These are phyloP conservation scores for Quillaja saponaria DNA, from an alignment of 306 rosid species.

Conservation along the genomic window DNA sequence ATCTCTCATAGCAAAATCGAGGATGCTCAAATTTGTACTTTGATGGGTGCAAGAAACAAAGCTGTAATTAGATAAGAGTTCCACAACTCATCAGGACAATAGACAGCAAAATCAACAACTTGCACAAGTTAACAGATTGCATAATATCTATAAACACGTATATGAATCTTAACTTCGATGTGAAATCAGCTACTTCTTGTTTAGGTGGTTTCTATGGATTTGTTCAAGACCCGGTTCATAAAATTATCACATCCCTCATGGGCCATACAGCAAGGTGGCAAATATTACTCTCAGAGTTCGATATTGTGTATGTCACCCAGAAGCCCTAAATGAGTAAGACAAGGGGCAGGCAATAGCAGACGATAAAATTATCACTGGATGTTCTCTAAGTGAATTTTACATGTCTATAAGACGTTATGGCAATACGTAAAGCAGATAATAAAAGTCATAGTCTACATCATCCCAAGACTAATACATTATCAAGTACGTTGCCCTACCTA, in stretches of 20 bases:
- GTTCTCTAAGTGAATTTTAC: constrained; percentile 5
- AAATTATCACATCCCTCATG: background rate
- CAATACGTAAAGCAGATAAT: constrained; percentile 16
- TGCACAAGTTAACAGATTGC: background rate
- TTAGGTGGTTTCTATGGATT: constrained; percentile 6
- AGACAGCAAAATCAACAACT: constrained; percentile 16
- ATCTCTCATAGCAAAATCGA: constrained; percentile 87
- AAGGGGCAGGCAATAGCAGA: no score
- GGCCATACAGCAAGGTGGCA: no score
- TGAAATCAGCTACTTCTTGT: constrained; percentile 16
- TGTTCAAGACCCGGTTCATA: background rate
- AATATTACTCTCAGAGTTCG: no score
- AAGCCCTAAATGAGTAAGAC: no score
- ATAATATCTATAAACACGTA: constrained; percentile 16
- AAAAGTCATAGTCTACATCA: background rate
- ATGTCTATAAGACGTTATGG: constrained; percentile 7
- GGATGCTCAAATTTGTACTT: constrained; percentile 93
- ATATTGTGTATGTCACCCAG: no score
- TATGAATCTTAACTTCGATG: constrained; percentile 16
- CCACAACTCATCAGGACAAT: constrained; percentile 29
- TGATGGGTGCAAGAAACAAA: constrained; percentile 89
- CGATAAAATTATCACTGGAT: background rate
- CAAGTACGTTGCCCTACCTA: constrained; percentile 1
- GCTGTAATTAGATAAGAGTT: constrained; percentile 52
- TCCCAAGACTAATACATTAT: background rate